These are phyloP conservation scores for Rhytidiadelphus loreus DNA, from an alignment of 225 moss, liverwort and hornwort genomes.

Conservation along the genomic window DNA sequence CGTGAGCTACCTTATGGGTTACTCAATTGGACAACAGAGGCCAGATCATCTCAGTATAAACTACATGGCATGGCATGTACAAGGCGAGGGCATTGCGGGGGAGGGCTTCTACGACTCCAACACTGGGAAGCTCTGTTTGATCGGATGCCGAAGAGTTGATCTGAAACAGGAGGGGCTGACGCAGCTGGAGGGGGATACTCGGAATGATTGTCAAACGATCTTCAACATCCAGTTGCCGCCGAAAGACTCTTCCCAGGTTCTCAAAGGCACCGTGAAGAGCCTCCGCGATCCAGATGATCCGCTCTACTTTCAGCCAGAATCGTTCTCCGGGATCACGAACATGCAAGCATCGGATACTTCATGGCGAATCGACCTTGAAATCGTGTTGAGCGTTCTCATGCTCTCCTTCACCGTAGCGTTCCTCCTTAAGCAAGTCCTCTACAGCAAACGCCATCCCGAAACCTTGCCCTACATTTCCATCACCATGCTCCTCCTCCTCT, in stretches of 20 bases:
- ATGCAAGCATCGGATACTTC: neutral
- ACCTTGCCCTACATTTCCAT: constrained; percentile 18
- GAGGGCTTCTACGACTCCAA: constrained; percentile 21
- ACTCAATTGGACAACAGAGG: neutral
- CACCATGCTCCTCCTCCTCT: constrained; percentile 19
- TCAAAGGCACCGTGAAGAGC: constrained; percentile 18
- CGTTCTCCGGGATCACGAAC: neutral
- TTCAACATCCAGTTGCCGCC: constrained; percentile 18
- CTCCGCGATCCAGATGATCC: neutral
- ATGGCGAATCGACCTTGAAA: constrained; percentile 20
- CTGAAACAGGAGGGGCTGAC: neutral
- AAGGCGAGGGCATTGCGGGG: neutral
- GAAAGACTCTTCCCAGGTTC: neutral
- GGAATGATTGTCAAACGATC: constrained; percentile 8
- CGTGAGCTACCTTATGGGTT: constrained; percentile 10
- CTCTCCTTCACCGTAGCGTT: constrained; percentile 11
- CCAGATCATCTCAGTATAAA: neutral
- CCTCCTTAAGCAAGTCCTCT: constrained; percentile 5
- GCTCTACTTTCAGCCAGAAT: constrained; percentile 10
- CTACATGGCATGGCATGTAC: neutral
- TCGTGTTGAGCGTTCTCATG: constrained; percentile 17
- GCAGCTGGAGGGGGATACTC: neutral
- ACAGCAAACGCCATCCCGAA: constrained; percentile 13
- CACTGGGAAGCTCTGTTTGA: constrained; percentile 24
- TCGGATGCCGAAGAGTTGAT: constrained; percentile 16